Base-by-base conservation (phyloP, 306 rosid species). In the Prunus dulcis region DNA sequence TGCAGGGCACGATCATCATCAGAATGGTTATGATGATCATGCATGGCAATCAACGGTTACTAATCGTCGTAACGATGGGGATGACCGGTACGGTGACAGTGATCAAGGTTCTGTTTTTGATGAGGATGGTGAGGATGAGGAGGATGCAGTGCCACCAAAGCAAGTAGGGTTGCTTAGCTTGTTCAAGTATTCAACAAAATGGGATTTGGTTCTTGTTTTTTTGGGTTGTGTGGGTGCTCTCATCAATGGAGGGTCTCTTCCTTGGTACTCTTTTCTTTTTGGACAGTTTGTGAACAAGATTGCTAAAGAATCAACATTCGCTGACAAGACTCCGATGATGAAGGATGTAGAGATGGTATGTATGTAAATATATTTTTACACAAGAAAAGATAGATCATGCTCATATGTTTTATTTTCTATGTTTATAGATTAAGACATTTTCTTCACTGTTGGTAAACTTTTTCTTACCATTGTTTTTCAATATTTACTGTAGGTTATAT, bases 231-330 rank as follows among this genome's bases (percentile, higher is more conserved):
- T 91, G 43, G 98, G 97, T 63, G 96, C 97, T 47, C 84, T 91
- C 62, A 85, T 94, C 46, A 90, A 94, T 80, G 96, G 98, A 22
- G 98, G 97, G 18, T 85, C 98, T 73, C 97, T 91, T 77, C 98
- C 97, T 72, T 89, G 80, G 80, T 94, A 87, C 80, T 94, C 98
- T 50, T 81, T 58, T 82, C 85, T 94, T 73, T 91, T 90, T 52
- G 98, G 98, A 17, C 9, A 76, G n/a, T 81, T 91, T 79, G 91
- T 86, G 62, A 86, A 84, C 56, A 89, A 90, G 84, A 86, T 93
- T 82, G 86, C 90, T 22, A 2, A 2, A 45, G 91, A 88, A 76
- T 72, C 86, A 3, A 27, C 73, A 2, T 23, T 11, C 4, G 45
- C 55, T 32, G 80, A 80, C 68, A 83, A 86, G 67, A 22, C 4